Percentiles rank a stretch among this genome's conserved stretches.
These are phyloP conservation scores for Pythium oligandrum DNA, from an alignment of 352 stramenopile species.

Conservation along the genomic window DNA sequence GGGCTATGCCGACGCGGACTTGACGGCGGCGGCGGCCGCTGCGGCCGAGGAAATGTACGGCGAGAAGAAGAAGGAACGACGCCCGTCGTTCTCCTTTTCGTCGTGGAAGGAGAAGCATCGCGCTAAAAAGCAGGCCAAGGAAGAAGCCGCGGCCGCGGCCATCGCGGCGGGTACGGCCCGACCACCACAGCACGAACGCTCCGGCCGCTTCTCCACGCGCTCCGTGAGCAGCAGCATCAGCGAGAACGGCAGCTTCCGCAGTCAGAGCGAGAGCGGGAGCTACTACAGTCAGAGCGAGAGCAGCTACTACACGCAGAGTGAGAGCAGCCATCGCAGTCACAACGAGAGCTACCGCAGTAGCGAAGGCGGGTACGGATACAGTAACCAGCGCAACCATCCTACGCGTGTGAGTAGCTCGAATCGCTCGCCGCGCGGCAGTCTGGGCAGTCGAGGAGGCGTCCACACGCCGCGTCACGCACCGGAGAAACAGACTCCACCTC, in stretches of 20 bases:
- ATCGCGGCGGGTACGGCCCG: slow-evolving; percentile 15
- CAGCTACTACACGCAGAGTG: not conserved
- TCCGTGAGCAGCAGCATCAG: slow-evolving; percentile 4
- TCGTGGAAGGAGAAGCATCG: slow-evolving; percentile 24
- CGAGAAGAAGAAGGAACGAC: slow-evolving; percentile 11
- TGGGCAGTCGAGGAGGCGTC: no score
- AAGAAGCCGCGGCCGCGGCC: slow-evolving; percentile 13
- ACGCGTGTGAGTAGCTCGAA: no score
- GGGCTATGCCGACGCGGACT: slow-evolving; percentile 15
- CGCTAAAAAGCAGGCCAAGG: slow-evolving; percentile 20
- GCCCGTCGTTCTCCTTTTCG: slow-evolving; percentile 25
- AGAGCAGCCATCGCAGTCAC: not conserved
- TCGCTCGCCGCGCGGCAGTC: no score
- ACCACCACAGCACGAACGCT: slow-evolving; percentile 8
- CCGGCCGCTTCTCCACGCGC: slow-evolving; percentile 9
- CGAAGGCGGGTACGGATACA: no score
- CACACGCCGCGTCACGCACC: no score
- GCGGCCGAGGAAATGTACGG: slow-evolving; percentile 21
- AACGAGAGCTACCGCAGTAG: slow-evolving; percentile 1
- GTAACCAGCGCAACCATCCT: no score
- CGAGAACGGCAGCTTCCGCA: not conserved
- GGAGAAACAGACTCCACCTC: no score
- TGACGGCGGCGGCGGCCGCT: slow-evolving; percentile 13
- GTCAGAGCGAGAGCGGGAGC: no score
- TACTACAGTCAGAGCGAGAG: slow-evolving; percentile 1